Base-by-base conservation (phyloP, 2,329 filamentous ascomycete species). In the Cladophialophora exuberans region DNA sequence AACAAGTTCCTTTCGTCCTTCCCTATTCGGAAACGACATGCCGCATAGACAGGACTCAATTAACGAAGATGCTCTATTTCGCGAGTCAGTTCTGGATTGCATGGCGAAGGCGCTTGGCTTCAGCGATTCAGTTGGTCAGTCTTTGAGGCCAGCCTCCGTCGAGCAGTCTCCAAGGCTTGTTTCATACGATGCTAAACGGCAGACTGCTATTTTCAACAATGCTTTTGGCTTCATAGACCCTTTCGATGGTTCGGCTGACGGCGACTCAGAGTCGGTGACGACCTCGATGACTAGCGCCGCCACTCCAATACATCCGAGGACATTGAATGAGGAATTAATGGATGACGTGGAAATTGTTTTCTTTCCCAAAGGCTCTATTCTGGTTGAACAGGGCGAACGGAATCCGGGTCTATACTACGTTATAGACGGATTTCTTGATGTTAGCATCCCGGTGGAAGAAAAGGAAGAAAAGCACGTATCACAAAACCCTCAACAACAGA, bases 331-430 rank as follows among this genome's bases (percentile, higher is more conserved):
- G 55, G 93, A 97, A 58, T 82, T 97, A 73, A 88, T 87, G 60
- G 87, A 96, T 59, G 94, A 99, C 49, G 84, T 97, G 2, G 94
- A 99, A 68, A 97, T 99, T 62, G 94, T 99, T 4, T 97, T 89
- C 74, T 99, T 99, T 62, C 93, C 92, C 0, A 90, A 97, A 70
- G 92, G 89, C 2, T 93, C 94, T 1, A 88, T 99, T 0, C 80
- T 99, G 13, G 92, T 99, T 0, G 94, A 99, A 67, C 92, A 97
- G 73, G 93, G 94, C 7, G 94, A 99, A 70, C 83, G 94, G n/a
- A 96, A 95, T 64, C 94, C 94, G 0, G 94, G 94, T 0, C 72
- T 99, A 0, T 99, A 99, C 74, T 99, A 99, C 72, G 93, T 99
- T 2, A 88, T 99, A 45, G 94, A 99, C 69, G 94, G 94, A 0